Conservation (phyloP, 805 yeast species). For the Candida corydali region DNA sequence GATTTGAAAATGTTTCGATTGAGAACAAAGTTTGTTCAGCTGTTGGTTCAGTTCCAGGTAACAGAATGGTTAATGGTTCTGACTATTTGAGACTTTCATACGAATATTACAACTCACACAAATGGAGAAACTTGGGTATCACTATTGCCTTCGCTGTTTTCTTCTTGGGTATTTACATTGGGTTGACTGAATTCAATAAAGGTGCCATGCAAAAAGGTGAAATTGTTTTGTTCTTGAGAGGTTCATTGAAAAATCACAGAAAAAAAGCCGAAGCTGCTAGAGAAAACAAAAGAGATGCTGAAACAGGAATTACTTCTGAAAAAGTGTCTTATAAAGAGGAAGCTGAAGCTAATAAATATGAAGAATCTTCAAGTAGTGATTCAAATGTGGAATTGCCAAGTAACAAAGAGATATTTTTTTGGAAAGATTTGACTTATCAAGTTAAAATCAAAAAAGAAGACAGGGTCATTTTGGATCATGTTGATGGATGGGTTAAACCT, state of each 20-base stretch:
- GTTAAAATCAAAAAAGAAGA: conserved; percentile 55
- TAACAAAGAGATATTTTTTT: conserved; percentile 57
- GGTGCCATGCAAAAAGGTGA: conserved; percentile 46
- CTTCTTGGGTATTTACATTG: conserved; percentile 32
- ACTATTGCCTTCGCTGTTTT: conserved; percentile 48
- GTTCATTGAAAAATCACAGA: conserved; percentile 28
- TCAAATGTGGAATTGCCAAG: conserved; percentile 7
- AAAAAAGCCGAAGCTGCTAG: conserved; percentile 14
- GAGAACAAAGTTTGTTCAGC: conserved; percentile 51
- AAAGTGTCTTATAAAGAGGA: conserved; percentile 25
- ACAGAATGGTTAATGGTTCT: conserved; percentile 52
- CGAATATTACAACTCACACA: conserved; percentile 51
- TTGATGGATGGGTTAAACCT: conserved; percentile 70
- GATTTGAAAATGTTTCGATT: conserved; percentile 37
- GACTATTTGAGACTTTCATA: conserved; percentile 47
- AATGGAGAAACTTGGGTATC: conserved; percentile 81
- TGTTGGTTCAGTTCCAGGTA: conserved; percentile 59
- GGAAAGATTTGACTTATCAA: conserved; percentile 73
- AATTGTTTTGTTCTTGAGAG: conserved; percentile 24
- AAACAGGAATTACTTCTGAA: conserved; percentile 17
- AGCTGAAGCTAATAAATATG: conserved; percentile 17
- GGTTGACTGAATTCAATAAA: conserved; percentile 34
- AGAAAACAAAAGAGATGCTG: conserved; percentile 18
- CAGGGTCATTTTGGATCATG: conserved; percentile 35
- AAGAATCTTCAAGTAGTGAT: conserved; percentile 12